Base-by-base conservation (phyloP, 768 basidiomycete genomes). In the Leccinum subgranulosum region DNA sequence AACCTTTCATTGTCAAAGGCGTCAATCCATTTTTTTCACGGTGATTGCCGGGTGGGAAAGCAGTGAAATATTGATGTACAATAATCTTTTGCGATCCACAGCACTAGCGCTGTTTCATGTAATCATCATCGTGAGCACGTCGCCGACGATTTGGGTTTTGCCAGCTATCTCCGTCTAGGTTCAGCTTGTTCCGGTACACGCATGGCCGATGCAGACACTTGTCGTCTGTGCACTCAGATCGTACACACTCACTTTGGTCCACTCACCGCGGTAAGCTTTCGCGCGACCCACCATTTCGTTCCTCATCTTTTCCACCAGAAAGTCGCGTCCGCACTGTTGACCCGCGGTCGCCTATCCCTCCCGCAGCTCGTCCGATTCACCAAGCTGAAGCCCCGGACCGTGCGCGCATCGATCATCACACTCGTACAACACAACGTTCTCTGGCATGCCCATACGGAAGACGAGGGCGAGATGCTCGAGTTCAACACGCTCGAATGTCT, bases 401-500 rank as follows among this genome's bases (percentile, higher is more conserved):
- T 87, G 14, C 84, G 88, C 53, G 85, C 86, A 27, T 80, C 84
- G 19, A 75, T 95, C 19, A 76, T 97, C 47, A 82, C 88, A 47
- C 81, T 98, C 53, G 80, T 95, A 17, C 95, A 98, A 69, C 95
- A 98, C 69, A 94, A 97, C 72, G 73, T 97, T 46, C 77, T 95
- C 46, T 94, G 93, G 90, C 91, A 94, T 67, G 82, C 87, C 9
- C 81, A 81, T 39, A 80, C 80, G 6, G 85, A 86, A 9, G 84
- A 85, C n/a, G 87, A 85, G 43, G 84, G 82, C 6, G 89, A 88
- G 60, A 81, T 90, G 56, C 78, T 90, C 49, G 94, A 97, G 69
- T 77, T 96, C 60, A 93, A 94, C 65, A 75, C 84, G 14, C 83
- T 88, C 54, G 92, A 94, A 67, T 94, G 94, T 69, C 77, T 97